Percentiles rank a stretch among this genome's conserved stretches.
These are phyloP conservation scores for Acacia crassicarpa DNA, from an alignment of 306 rosid genomes.

Conservation along the genomic window DNA sequence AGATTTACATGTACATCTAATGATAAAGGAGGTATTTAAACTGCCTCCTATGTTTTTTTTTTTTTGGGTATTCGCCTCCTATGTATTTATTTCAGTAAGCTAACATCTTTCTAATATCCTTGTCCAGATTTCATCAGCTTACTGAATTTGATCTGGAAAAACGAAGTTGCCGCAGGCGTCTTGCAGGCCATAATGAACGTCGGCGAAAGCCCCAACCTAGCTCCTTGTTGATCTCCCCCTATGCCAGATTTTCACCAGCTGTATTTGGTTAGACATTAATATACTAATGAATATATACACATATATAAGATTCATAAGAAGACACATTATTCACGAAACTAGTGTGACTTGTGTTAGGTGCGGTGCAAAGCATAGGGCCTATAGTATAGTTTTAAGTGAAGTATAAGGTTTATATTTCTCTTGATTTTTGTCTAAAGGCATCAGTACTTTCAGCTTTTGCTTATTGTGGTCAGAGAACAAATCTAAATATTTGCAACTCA, in stretches of 20 bases:
- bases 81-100: conserved; percentile 20
- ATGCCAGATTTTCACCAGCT: conserved; percentile 55
- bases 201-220: conserved; percentile 89
- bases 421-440: background rate
- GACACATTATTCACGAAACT: background rate
- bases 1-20: too few relatives aligned
- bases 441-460: conserved; percentile 1
- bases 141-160: conserved; percentile 93
- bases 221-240: conserved; percentile 62
- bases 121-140: conserved; percentile 86
- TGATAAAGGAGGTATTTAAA: background rate
- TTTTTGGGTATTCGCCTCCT: too few relatives aligned
- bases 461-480: conserved; percentile 3
- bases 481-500: conserved; percentile 14
- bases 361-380: background rate
- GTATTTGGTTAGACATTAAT: conserved; percentile 51
- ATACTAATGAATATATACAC: conserved; percentile 13
- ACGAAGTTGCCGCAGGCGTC: conserved; percentile 91
- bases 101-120: conserved; percentile 34
- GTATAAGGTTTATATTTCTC: background rate
- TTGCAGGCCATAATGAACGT: conserved; percentile 95
- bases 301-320: background rate
- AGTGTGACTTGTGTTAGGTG: background rate
- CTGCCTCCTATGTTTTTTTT: background rate
- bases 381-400: background rate